Evolutionary conservation across 2,329 filamentous ascomycete species (phyloP).

Genomic region (Pseudocercospora fijiensis): DNA sequence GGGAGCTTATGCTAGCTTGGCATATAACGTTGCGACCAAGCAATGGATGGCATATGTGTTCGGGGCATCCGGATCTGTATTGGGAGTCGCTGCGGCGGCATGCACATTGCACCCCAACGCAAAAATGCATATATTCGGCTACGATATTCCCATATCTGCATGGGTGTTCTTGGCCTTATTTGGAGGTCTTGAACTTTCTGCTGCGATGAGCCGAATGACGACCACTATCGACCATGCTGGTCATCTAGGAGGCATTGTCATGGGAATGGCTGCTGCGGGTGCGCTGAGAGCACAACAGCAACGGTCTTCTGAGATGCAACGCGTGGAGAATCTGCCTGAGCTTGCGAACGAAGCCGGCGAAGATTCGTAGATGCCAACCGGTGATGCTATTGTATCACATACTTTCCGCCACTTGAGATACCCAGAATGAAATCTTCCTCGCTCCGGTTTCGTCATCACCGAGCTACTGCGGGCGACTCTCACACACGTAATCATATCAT

Average conservation of each 20-base stretch:
- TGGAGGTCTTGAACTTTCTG: slow-evolving; percentile 29
- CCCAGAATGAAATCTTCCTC: not conserved
- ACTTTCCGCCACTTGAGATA: not conserved
- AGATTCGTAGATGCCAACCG: not conserved
- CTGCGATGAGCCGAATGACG: slow-evolving; percentile 26
- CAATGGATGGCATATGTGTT: slow-evolving; percentile 54
- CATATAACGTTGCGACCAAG: slow-evolving; percentile 45
- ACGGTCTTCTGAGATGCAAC: not conserved
- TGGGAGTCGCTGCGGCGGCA: slow-evolving; percentile 61
- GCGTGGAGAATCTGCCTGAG: not conserved
- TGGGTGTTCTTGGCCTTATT: slow-evolving; percentile 43
- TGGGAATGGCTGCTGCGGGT: slow-evolving; percentile 16
- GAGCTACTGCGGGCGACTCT: not conserved
- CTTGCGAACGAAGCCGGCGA: not conserved
- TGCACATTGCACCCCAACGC: slow-evolving; percentile 44
- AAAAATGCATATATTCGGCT: slow-evolving; percentile 32
- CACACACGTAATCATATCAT: not conserved
- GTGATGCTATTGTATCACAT: not conserved
- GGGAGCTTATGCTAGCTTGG: slow-evolving; percentile 60
- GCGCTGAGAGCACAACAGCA: slow-evolving; percentile 7
- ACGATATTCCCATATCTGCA: slow-evolving; percentile 37
- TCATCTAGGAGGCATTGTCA: slow-evolving; percentile 38
- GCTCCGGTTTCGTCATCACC: not conserved
- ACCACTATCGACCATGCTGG: slow-evolving; percentile 38
- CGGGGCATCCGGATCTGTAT: slow-evolving; percentile 66